A percentile compares a stretch with the other conserved stretches of the same genome.
Conservation (phyloP, 768 basidiomycete species). For the Cantharellus anzutake region DNA sequence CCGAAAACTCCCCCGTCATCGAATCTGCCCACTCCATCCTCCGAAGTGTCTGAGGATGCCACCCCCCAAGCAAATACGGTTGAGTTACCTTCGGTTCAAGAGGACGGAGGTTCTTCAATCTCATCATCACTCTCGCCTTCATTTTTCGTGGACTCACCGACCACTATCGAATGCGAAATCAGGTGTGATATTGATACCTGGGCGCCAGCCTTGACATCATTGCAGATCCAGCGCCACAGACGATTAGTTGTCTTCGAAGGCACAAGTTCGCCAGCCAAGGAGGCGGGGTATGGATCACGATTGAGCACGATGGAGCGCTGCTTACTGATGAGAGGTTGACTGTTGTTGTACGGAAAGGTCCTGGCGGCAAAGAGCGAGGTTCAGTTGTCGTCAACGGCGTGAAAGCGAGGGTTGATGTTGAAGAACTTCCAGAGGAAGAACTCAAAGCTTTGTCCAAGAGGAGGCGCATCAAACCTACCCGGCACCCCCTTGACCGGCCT, state of each 20-base stretch:
- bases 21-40: background rate
- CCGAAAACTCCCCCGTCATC: slow-evolving; percentile 9
- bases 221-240: slow-evolving; percentile 79
- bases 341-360: slow-evolving; percentile 54
- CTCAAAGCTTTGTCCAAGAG: slow-evolving; percentile 63
- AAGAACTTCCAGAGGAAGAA: slow-evolving; percentile 74
- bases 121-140: background rate
- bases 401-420: slow-evolving; percentile 66
- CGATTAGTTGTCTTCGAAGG: slow-evolving; percentile 63
- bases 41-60: background rate
- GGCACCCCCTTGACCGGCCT: slow-evolving; percentile 88
- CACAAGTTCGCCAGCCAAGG: slow-evolving; percentile 75
- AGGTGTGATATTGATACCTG: slow-evolving; percentile 86
- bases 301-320: slow-evolving; percentile 69
- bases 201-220: slow-evolving; percentile 73
- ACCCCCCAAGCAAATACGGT: background rate
- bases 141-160: background rate
- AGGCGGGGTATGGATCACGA: slow-evolving; percentile 85
- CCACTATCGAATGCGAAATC: slow-evolving; percentile 67
- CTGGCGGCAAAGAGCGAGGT: slow-evolving; percentile 49
- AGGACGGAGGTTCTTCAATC: slow-evolving; percentile 8
- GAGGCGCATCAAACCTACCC: slow-evolving; percentile 69
- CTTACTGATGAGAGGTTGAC: slow-evolving; percentile 59
- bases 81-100: slow-evolving; percentile 14
- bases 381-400: slow-evolving; percentile 79